Percentiles rank a stretch among this genome's conserved stretches.
phyloP scores from a whole-genome alignment of 306 rosid genomes.

The Styphnolobium japonicum region DNA sequence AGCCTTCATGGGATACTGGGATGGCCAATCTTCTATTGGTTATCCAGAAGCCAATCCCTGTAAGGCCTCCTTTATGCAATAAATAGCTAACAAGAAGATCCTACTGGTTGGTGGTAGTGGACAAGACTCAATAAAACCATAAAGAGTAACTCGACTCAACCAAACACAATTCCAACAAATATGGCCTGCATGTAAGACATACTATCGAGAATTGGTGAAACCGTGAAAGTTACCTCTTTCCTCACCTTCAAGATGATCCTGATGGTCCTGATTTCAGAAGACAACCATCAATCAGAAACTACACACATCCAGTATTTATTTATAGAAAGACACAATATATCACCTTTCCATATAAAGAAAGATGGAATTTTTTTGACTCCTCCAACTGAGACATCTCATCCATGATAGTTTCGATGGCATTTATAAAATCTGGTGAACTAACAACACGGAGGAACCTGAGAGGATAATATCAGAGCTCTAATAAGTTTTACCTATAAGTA shows the following conservation, averaged over 20 bases:
- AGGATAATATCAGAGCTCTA: constrained; percentile 17
- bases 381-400: constrained; percentile 89
- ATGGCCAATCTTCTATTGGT: background rate
- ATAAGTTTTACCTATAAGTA: background rate
- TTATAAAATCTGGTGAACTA: constrained; percentile 57
- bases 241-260: constrained; percentile 24
- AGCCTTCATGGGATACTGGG: background rate
- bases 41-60: background rate
- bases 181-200: background rate
- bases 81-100: background rate
- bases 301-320: constrained; percentile 16
- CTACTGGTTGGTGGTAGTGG: background rate
- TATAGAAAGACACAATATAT: constrained; percentile 24
- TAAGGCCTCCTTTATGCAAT: background rate
- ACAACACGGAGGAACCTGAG: constrained; percentile 70
- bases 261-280: constrained; percentile 39
- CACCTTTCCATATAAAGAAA: constrained; percentile 86
- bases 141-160: background rate
- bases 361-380: constrained; percentile 79
- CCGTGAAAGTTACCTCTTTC: constrained; percentile 46
- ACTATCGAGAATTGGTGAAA: background rate
- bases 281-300: constrained; percentile 26
- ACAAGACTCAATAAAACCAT: no score
- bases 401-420: constrained; percentile 38
- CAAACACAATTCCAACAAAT: background rate